Conservation (phyloP, 805 yeast species). For the Saccharomyces paradoxus region DNA sequence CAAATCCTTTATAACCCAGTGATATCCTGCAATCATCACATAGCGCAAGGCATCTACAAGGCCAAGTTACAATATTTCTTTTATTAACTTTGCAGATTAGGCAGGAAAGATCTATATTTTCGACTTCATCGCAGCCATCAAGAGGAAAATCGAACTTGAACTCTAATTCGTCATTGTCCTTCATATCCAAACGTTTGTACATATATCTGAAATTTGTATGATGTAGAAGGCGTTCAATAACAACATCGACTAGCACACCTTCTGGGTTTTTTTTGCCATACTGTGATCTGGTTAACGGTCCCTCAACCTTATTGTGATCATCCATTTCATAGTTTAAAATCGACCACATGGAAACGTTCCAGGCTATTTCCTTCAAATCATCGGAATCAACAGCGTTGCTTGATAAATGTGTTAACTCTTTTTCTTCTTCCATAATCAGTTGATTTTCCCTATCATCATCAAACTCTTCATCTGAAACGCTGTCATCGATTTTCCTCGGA, state of each 20-base stretch:
- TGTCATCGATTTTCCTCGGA: constrained; percentile 15
- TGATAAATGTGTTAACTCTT: not conserved
- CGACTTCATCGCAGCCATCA: not conserved
- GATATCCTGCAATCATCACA: constrained; percentile 81
- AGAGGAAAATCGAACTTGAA: not conserved
- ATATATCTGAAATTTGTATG: not conserved
- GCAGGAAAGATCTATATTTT: constrained; percentile 40
- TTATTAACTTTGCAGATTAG: constrained; percentile 73
- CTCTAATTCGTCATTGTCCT: not conserved
- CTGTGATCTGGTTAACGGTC: constrained; percentile 29
- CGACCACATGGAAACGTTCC: constrained; percentile 25
- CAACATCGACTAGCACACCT: constrained; percentile 25
- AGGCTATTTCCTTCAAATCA: constrained; percentile 12
- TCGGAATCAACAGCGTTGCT: not conserved
- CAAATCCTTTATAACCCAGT: constrained; percentile 64
- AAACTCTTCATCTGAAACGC: constrained; percentile 2
- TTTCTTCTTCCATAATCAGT: not conserved
- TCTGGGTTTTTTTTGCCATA: constrained; percentile 27
- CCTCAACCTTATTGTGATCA: constrained; percentile 11
- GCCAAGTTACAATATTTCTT: constrained; percentile 82
- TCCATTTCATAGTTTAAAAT: constrained; percentile 19
- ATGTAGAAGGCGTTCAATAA: constrained; percentile 6
- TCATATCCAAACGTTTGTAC: not conserved
- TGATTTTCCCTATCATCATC: not conserved
- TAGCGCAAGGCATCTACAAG: constrained; percentile 81